Conservation (phyloP, 345 rosid genomes). For the Reutealis trisperma region DNA sequence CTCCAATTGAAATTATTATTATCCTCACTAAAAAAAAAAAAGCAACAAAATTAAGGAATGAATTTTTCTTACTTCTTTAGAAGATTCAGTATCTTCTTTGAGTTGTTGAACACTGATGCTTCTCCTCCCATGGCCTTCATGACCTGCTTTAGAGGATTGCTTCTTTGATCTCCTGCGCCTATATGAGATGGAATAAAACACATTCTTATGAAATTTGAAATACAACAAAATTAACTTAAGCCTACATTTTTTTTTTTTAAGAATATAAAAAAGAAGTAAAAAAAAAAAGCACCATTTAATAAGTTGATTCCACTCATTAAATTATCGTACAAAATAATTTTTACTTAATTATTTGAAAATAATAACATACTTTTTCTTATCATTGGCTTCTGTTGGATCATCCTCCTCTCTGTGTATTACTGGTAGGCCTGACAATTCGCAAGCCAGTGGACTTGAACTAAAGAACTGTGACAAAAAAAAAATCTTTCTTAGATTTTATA, state of each 20-base stretch:
- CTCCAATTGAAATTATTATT: too few relatives aligned
- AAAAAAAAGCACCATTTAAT: too few relatives aligned
- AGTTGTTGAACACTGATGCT: slow-evolving; percentile 3
- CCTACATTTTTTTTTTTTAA: too few relatives aligned
- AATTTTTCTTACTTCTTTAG: slow-evolving; percentile 41
- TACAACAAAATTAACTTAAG: too few relatives aligned
- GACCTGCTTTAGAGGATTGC: slow-evolving; percentile 22
- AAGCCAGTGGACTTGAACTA: slow-evolving; percentile 54
- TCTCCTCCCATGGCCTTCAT: slow-evolving; percentile 26
- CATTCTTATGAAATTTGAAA: neutral
- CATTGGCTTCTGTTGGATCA: slow-evolving; percentile 29
- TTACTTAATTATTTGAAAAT: neutral
- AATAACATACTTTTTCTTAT: slow-evolving; percentile 38
- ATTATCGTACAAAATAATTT: too few relatives aligned
- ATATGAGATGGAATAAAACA: slow-evolving; percentile 13
- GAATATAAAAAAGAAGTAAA: too few relatives aligned
- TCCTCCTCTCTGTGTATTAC: slow-evolving; percentile 39
- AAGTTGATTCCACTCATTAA: too few relatives aligned
- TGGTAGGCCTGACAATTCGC: slow-evolving; percentile 52
- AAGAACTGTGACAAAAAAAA: slow-evolving; percentile 46
- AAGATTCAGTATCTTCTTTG: slow-evolving; percentile 40
- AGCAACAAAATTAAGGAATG: too few relatives aligned
- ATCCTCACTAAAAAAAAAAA: too few relatives aligned
- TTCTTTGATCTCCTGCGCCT: slow-evolving; percentile 38
- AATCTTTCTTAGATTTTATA: too few relatives aligned